Base-by-base conservation (phyloP, 345 rosid species). In the Arabis alpina region DNA sequence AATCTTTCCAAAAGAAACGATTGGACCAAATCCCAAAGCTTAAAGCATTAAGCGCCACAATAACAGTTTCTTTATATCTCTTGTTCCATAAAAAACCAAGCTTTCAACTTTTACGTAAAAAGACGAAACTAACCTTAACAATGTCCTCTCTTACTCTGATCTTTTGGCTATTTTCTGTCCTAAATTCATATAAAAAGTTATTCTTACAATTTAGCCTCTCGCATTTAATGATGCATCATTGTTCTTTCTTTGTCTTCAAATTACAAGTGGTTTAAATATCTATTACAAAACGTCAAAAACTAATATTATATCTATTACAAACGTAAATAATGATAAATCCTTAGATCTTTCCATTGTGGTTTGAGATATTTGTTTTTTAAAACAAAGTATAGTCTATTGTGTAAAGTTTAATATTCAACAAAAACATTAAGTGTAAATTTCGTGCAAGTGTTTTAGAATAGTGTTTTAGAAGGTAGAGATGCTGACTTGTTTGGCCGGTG, bases 401-500 rank as follows among this genome's bases (percentile, higher is more conserved):
- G 15, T 51, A 1, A 43, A 44, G 7, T 10, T 39, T 39, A 56
- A 39, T 34, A 65, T 66, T 51, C 28, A 36, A 67, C 41, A 9
- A 52, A 23, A 8, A 39, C 23, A 19, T 19, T 19, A 19, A 19
- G 23, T 19, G 23, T 19, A 19, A 19, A 19, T 19, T 19, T 19
- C 23, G 23, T 19, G 23, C 1, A 19, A 19, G 23, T 19, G 23
- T 19, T 19, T 19, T 13, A n/a, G 5, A 16, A 7, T 43, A 6
- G 72, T 58, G 77, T 49, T 24, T 59, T 61, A 49, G 70, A 68
- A 75, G 79, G 75, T 75, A 63, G 60, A 68, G 79, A 76, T 69
- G 75, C 64, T 57, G 79, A 76, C 79, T 24, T 76, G 75, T 49
- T 47, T 70, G 75, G 75, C 71, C 79, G 75, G 79, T 70, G 79